Conservation (phyloP, 495 filamentous ascomycete species). For the Cercophora sp. region DNA sequence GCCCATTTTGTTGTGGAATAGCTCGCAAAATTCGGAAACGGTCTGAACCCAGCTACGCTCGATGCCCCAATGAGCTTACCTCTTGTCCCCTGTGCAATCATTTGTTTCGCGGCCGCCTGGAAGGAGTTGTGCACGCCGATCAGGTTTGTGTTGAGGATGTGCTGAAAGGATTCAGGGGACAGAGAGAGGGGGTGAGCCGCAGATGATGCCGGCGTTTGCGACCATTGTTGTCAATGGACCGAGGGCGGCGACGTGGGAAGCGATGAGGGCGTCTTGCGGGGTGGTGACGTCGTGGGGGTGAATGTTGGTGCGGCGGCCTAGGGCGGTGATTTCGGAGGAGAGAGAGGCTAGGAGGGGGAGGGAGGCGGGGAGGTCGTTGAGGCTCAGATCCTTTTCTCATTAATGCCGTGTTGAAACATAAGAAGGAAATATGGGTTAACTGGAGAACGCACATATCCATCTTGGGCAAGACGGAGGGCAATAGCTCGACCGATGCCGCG, state of each 20-base stretch:
- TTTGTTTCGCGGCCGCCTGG: slow-evolving; percentile 45
- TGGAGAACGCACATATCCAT: slow-evolving; percentile 59
- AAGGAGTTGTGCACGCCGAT: slow-evolving; percentile 55
- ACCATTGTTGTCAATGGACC: slow-evolving; percentile 55
- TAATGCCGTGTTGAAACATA: too few species aligned
- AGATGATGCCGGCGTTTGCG: slow-evolving; percentile 55
- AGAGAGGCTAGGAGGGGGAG: not conserved
- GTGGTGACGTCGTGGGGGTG: slow-evolving; percentile 51
- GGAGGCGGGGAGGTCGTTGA: slow-evolving; percentile 50
- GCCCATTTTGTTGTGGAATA: slow-evolving; percentile 58
- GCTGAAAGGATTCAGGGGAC: slow-evolving; percentile 43
- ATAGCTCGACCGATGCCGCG: slow-evolving; percentile 58
- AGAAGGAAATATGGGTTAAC: too few species aligned
- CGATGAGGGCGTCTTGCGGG: slow-evolving; percentile 7
- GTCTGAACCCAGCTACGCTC: slow-evolving; percentile 53
- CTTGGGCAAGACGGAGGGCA: slow-evolving; percentile 51
- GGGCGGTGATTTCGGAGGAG: slow-evolving; percentile 28
- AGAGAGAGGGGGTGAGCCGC: slow-evolving; percentile 46
- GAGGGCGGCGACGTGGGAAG: slow-evolving; percentile 43
- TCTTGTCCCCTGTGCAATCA: slow-evolving; percentile 44
- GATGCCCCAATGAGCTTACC: slow-evolving; percentile 52
- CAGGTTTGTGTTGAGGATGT: slow-evolving; percentile 51
- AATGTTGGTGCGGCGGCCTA: slow-evolving; percentile 40
- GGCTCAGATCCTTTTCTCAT: too few species aligned
- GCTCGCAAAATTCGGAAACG: slow-evolving; percentile 45